phyloP scores from a whole-genome alignment of 2,329 filamentous ascomycete species.

The Capronia americana region DNA sequence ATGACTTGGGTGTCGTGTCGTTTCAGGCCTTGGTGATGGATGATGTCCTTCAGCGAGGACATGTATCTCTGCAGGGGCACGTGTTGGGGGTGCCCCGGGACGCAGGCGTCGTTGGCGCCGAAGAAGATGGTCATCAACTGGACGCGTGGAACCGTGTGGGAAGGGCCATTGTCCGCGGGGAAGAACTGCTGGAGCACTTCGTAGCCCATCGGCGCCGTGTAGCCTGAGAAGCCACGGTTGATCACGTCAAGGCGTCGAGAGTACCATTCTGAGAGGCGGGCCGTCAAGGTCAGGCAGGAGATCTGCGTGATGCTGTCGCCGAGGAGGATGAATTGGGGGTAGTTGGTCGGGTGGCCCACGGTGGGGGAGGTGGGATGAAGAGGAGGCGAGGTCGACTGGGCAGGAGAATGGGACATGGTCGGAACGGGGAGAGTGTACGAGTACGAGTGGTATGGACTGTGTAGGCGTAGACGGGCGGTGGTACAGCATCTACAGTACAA shows the following conservation, averaged over 20 bases:
- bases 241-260: constrained; percentile 81
- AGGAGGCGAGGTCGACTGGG: not conserved
- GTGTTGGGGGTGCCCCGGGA: constrained; percentile 73
- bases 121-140: constrained; percentile 70
- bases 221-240: constrained; percentile 73
- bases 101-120: constrained; percentile 86
- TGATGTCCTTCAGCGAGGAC: constrained; percentile 72
- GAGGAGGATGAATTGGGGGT: constrained; percentile 80
- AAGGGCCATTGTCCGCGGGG: constrained; percentile 14
- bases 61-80: constrained; percentile 78
- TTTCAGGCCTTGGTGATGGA: constrained; percentile 72
- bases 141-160: constrained; percentile 13
- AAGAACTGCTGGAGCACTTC: constrained; percentile 33
- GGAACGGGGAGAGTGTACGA: not conserved
- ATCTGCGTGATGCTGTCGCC: constrained; percentile 88
- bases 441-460: not conserved
- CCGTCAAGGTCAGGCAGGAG: constrained; percentile 55
- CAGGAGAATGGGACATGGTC: constrained; percentile 32
- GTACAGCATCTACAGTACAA: not conserved
- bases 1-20: constrained; percentile 79
- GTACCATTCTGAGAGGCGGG: constrained; percentile 52
- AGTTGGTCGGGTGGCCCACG: constrained; percentile 46
- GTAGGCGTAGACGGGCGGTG: too few species aligned
- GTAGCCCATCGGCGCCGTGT: constrained; percentile 53
- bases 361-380: constrained; percentile 41